These are phyloP conservation scores for Phytopythium kandeliae DNA, from an alignment of 352 stramenopile species.

Conservation along the genomic window DNA sequence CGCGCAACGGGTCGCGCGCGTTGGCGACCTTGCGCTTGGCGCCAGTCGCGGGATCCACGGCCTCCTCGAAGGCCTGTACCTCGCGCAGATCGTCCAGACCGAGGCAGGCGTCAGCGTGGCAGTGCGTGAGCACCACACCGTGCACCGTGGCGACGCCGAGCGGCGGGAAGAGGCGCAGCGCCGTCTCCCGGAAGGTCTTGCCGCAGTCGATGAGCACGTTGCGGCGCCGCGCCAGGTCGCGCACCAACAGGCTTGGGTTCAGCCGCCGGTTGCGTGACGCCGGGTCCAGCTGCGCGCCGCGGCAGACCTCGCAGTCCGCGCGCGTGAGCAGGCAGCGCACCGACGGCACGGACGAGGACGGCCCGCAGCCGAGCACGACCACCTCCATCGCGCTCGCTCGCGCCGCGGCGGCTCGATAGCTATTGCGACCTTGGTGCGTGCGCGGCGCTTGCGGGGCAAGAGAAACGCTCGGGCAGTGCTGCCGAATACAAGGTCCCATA, in stretches of 20 bases:
- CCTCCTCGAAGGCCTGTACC: constrained; percentile 55
- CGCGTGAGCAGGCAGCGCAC: constrained; percentile 64
- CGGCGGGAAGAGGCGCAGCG: constrained; percentile 57
- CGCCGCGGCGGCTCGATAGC: no score
- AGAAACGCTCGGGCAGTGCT: background rate
- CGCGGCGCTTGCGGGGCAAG: background rate
- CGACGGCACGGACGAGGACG: constrained; percentile 78
- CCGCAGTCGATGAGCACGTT: constrained; percentile 86
- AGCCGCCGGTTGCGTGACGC: constrained; percentile 71
- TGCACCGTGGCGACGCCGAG: constrained; percentile 52
- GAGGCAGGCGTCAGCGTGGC: constrained; percentile 78
- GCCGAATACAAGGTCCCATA: no score
- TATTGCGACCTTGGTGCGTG: background rate
- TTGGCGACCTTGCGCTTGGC: constrained; percentile 50
- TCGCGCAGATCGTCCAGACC: constrained; percentile 84
- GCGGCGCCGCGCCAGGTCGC: constrained; percentile 23
- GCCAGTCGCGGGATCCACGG: constrained; percentile 47
- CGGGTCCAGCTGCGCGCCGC: constrained; percentile 58
- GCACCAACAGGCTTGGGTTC: constrained; percentile 77
- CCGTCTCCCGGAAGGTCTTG: constrained; percentile 85
- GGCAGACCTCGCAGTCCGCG: constrained; percentile 46
- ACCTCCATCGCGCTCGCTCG: constrained; percentile 48
- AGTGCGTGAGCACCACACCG: constrained; percentile 76
- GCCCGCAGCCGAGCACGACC: constrained; percentile 72
- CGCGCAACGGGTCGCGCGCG: constrained; percentile 35